A percentile compares a stretch with the other conserved stretches of the same genome.
phyloP scores from a whole-genome alignment of 352 stramenopile species.

The Globisporangium emineosum region DNA sequence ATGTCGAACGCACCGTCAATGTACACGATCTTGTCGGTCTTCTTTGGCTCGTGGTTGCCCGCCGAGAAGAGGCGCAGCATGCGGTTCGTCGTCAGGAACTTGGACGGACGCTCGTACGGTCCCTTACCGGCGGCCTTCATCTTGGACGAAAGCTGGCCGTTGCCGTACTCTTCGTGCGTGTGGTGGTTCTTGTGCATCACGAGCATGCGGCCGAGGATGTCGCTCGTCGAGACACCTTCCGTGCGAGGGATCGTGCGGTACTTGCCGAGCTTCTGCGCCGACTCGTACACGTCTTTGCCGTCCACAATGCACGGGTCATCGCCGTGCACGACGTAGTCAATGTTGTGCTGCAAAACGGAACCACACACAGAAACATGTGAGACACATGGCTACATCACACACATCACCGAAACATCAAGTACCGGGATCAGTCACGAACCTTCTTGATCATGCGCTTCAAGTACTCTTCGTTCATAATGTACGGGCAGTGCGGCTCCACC shows the following conservation, averaged over 20 bases:
- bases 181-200: slow-evolving; percentile 95
- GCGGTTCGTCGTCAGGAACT: slow-evolving; percentile 95
- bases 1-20: slow-evolving; percentile 98
- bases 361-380: not conserved
- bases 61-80: slow-evolving; percentile 93
- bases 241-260: slow-evolving; percentile 96
- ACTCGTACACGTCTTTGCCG: slow-evolving; percentile 98
- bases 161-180: slow-evolving; percentile 75
- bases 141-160: slow-evolving; percentile 75
- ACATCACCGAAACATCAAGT: too few species aligned
- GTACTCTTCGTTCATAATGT: slow-evolving; percentile 99
- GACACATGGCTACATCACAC: slow-evolving; percentile 10
- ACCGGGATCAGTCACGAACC: slow-evolving; percentile 3
- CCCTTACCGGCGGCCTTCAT: slow-evolving; percentile 46
- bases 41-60: slow-evolving; percentile 85
- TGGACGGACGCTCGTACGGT: slow-evolving; percentile 75
- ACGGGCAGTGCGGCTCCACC: slow-evolving; percentile 96
- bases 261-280: slow-evolving; percentile 94
- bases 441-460: slow-evolving; percentile 97
- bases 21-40: slow-evolving; percentile 94
- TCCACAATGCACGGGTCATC: slow-evolving; percentile 99
- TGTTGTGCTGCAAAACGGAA: slow-evolving; percentile 65
- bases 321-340: slow-evolving; percentile 99
- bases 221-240: slow-evolving; percentile 97
- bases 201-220: slow-evolving; percentile 98